phyloP scores from a whole-genome alignment of 2,329 filamentous ascomycete genomes.

The Fusarium nurragi region DNA sequence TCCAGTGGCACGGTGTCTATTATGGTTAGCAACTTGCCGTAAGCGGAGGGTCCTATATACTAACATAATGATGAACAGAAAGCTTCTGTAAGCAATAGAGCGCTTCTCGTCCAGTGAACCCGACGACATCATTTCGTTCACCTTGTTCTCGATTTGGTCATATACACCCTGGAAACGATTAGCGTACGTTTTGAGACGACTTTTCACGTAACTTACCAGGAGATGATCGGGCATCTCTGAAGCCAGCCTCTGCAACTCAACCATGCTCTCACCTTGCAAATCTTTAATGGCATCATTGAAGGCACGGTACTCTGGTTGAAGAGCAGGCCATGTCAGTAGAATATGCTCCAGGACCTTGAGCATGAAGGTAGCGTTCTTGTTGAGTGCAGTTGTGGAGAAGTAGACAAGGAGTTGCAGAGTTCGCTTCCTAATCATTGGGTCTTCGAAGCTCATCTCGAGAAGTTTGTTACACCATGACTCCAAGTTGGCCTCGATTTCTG shows the following conservation, averaged over 20 bases:
- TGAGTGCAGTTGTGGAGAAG: slow-evolving; percentile 82
- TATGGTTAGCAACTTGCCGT: slow-evolving; percentile 11
- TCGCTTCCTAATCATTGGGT: slow-evolving; percentile 84
- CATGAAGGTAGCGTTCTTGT: slow-evolving; percentile 82
- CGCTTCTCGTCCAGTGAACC: slow-evolving; percentile 82
- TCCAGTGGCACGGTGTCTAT: slow-evolving; percentile 79
- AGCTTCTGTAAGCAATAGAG: slow-evolving; percentile 85
- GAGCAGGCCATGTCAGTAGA: slow-evolving; percentile 80
- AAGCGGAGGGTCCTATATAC: slow-evolving; percentile 33
- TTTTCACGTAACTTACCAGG: slow-evolving; percentile 60
- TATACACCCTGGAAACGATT: slow-evolving; percentile 72
- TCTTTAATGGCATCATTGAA: slow-evolving; percentile 93
- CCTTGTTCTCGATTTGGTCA: slow-evolving; percentile 82
- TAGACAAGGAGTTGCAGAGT: slow-evolving; percentile 84
- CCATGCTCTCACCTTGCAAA: slow-evolving; percentile 83
- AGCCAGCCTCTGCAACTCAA: slow-evolving; percentile 88
- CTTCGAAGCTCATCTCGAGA: slow-evolving; percentile 78
- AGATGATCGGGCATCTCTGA: slow-evolving; percentile 92
- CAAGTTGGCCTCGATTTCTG: slow-evolving; percentile 68
- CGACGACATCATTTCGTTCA: slow-evolving; percentile 80
- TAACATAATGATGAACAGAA: slow-evolving; percentile 91
- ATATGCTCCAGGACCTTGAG: slow-evolving; percentile 92
- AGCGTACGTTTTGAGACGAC: slow-evolving; percentile 1
- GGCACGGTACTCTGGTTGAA: slow-evolving; percentile 73
- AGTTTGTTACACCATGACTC: slow-evolving; percentile 78